These are phyloP conservation scores for Fraxinus quadrangulata DNA, from an alignment of 257 asterid species.

Conservation along the genomic window DNA sequence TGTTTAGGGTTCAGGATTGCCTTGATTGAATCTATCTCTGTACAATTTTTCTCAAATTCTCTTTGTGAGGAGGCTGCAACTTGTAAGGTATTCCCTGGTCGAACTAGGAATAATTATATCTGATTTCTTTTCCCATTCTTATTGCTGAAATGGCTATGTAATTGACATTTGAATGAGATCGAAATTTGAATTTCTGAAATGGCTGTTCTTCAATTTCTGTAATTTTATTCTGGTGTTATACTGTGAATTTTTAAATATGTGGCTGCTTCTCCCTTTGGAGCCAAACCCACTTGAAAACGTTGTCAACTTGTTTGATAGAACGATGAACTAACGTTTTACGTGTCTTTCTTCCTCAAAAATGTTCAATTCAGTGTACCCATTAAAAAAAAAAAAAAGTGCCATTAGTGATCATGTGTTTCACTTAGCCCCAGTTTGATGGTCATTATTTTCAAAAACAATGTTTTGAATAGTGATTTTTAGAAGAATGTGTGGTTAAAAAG, in stretches of 20 bases:
- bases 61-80: neutral
- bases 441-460: too few relatives aligned
- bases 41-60: neutral
- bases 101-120: neutral
- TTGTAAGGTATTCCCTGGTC: neutral
- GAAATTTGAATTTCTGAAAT: neutral
- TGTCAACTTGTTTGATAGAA: neutral
- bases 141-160: neutral
- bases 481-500: too few relatives aligned
- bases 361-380: too few relatives aligned
- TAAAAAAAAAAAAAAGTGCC: too few relatives aligned
- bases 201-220: neutral
- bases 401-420: neutral
- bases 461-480: too few relatives aligned
- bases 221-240: neutral
- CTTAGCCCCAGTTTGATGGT: too few relatives aligned
- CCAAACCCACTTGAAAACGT: neutral
- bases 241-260: neutral
- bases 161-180: neutral
- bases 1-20: neutral
- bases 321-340: neutral
- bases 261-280: neutral
- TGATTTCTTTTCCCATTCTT: neutral
- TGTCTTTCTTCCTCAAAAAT: neutral
- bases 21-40: neutral